Evolutionary conservation across 2,329 filamentous ascomycete species (phyloP), one percentile per base, ranked within the genome.

Genomic region (Neofusicoccum parvum): DNA sequence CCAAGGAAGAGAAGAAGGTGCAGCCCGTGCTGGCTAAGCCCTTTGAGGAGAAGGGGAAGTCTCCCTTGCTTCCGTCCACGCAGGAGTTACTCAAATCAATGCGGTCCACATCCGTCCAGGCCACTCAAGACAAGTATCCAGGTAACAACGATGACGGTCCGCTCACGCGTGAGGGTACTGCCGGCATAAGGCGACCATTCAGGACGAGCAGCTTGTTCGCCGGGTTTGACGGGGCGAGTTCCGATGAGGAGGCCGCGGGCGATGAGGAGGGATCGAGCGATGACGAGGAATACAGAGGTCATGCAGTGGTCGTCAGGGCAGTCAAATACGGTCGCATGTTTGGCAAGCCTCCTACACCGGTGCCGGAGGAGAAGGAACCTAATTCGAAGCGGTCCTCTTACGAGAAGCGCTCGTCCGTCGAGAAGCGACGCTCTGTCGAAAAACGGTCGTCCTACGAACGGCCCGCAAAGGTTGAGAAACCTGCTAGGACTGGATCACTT

Each of bases 191-290:
- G 67, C 86, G 89, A 15, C 90, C 91, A 0, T 88, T 91, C 72
- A 85, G 92, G 64, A 89, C 92, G 56, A 94, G 91, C 77, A 95
- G 91, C 73, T 81, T 96, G n/a, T 95, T 95, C 76, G 91, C 92
- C 37, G 92, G 92, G 0, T 95, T 96, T 70, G 77, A 78, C 43
- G 56, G 56, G 12, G 41, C 27, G 43, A 60, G 56, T 60, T 60
- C 56, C 56, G 77, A 79, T 65, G 83, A 84, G 65, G 82, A 84
- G 39, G 71, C 73, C 20, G 89, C 89, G 7, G 88, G 88, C 50
- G 89, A 91, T 64, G 81, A 74, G 2, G 87, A 89, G 46, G 87
- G 59, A 32, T 64, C 62, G 37, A 78, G 74, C 70, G 90, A 92
- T 70, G 84, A 85, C 1, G 90, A 65, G 17, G 17, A 92, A 70